Evolutionary conservation across 306 rosid genomes (phyloP).

Genomic region (Ochetophila trinervis): DNA sequence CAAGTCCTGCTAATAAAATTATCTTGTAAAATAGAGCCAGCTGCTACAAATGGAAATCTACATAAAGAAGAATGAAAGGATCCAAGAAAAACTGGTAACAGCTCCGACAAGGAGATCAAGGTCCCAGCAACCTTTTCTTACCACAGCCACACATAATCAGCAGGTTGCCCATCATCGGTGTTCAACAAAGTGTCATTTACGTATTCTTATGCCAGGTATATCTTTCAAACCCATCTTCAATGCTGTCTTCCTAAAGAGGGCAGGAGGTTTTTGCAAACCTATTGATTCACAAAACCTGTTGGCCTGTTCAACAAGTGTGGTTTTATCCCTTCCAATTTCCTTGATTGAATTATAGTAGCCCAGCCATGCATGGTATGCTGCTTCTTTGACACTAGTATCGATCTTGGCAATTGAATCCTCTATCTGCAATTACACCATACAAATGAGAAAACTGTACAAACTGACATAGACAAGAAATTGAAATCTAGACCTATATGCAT

Average conservation of each 20-base stretch:
- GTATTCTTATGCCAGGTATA: slow-evolving; percentile 80
- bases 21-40: no score
- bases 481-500: not conserved
- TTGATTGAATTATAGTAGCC: slow-evolving; percentile 85
- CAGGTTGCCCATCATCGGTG: slow-evolving; percentile 2
- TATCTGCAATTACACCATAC: slow-evolving; percentile 44
- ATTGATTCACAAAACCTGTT: slow-evolving; percentile 67
- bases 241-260: slow-evolving; percentile 76
- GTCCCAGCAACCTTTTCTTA: not conserved
- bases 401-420: slow-evolving; percentile 71
- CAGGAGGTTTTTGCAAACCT: slow-evolving; percentile 79
- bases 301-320: slow-evolving; percentile 66
- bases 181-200: slow-evolving; percentile 31
- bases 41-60: no score
- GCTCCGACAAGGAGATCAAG: no score
- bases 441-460: not conserved
- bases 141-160: not conserved
- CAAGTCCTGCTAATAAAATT: no score
- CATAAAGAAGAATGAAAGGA: no score
- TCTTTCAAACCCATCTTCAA: slow-evolving; percentile 87
- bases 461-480: not conserved
- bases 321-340: slow-evolving; percentile 83
- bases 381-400: slow-evolving; percentile 70
- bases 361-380: slow-evolving; percentile 94
- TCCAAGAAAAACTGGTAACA: no score